phyloP scores from a whole-genome alignment of 257 asterid genomes.

The Lantana camara region DNA sequence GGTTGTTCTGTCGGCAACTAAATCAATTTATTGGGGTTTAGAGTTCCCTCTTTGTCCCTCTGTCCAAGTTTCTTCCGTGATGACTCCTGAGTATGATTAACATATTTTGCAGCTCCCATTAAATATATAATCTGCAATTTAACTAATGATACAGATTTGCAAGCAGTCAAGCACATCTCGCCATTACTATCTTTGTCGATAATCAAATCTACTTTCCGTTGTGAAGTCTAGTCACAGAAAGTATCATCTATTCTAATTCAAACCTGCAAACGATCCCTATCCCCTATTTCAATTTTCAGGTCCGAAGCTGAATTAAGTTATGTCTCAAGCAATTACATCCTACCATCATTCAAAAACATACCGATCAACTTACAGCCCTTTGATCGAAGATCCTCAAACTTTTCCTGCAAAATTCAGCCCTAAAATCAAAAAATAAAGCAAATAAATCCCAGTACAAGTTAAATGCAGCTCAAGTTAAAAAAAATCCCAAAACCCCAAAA shows the following conservation, averaged over 20 bases:
- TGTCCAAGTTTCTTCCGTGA: too few species aligned
- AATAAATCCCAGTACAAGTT: constrained; percentile 4
- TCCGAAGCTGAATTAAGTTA: constrained; percentile 11
- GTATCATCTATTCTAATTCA: neutral
- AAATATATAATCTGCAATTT: neutral
- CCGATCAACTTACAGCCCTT: constrained; percentile 92
- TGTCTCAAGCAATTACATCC: neutral
- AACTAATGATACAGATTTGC: neutral
- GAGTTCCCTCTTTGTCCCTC: too few species aligned
- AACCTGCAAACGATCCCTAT: constrained; percentile 8
- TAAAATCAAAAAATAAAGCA: constrained; percentile 13
- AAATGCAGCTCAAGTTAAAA: constrained; percentile 19
- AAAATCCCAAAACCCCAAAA: neutral
- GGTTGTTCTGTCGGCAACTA: constrained; percentile 1
- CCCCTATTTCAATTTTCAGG: constrained; percentile 4
- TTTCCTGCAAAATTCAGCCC: constrained; percentile 59
- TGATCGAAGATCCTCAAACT: constrained; percentile 75
- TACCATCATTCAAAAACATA: constrained; percentile 31
- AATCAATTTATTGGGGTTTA: neutral
- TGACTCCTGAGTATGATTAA: constrained; percentile 4
- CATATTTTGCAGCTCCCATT: neutral
- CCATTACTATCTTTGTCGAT: neutral
- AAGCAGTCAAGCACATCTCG: neutral
- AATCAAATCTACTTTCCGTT: neutral
- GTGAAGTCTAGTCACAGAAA: too few species aligned